These are phyloP conservation scores for Tolypocladium endophyticum DNA, from an alignment of 2,329 filamentous ascomycete species.

Conservation along the genomic window DNA sequence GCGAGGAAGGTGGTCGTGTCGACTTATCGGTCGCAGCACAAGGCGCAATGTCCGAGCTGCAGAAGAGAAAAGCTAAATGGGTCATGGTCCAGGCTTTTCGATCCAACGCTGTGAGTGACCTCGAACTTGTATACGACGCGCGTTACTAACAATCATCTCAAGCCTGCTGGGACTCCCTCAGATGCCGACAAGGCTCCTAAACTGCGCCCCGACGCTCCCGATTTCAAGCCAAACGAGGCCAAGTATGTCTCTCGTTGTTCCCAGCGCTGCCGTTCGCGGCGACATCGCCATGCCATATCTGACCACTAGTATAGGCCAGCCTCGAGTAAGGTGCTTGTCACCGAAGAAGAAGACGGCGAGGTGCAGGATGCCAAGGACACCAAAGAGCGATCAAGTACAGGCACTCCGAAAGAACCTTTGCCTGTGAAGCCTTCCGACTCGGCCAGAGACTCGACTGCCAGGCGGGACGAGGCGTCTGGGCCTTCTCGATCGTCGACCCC, in stretches of 20 bases:
- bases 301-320: constrained; percentile 7
- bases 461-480: constrained; percentile 11
- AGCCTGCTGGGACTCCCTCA: constrained; percentile 17
- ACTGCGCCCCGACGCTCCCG: constrained; percentile 48
- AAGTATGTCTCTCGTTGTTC: constrained; percentile 21
- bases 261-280: background rate
- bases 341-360: constrained; percentile 62
- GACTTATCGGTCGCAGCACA: constrained; percentile 66
- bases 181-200: constrained; percentile 24
- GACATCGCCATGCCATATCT: constrained; percentile 1
- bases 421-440: constrained; percentile 19
- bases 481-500: constrained; percentile 17
- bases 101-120: constrained; percentile 44
- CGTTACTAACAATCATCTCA: background rate
- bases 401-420: constrained; percentile 19
- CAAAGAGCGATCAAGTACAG: constrained; percentile 3
- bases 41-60: constrained; percentile 60
- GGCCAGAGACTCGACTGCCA: constrained; percentile 13
- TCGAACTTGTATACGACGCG: background rate
- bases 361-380: constrained; percentile 47
- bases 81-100: constrained; percentile 66
- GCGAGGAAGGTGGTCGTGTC: constrained; percentile 50
- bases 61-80: constrained; percentile 57
- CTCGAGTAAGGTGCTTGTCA: constrained; percentile 9
- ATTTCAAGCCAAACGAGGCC: constrained; percentile 48